Evolutionary conservation across 208 protist species (phyloP).

Genomic region (Willaertia magna): DNA sequence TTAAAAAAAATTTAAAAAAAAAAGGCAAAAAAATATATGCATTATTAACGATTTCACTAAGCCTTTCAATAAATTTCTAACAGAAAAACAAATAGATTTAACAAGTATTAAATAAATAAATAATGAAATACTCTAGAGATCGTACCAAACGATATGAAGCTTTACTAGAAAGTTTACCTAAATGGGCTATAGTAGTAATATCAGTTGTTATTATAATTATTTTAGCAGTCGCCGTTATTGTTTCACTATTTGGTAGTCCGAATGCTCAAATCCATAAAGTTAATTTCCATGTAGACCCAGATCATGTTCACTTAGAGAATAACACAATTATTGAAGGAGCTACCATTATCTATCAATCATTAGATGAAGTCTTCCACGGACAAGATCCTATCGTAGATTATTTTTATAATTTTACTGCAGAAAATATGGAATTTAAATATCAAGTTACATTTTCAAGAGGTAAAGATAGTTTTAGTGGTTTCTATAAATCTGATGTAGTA

Average conservation of each 20-base stretch:
- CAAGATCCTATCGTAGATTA: background rate
- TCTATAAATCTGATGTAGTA: background rate
- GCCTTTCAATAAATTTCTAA: too few species aligned
- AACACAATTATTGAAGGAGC: too few species aligned
- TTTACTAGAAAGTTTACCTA: background rate
- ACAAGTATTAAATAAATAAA: background rate
- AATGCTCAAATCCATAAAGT: background rate
- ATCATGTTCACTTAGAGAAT: too few species aligned
- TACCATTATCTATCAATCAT: too few species aligned
- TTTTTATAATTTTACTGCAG: background rate
- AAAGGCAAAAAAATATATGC: too few species aligned
- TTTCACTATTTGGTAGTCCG: background rate
- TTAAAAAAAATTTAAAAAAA: too few species aligned
- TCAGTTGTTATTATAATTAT: background rate
- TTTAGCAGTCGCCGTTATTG: background rate
- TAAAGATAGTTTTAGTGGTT: background rate
- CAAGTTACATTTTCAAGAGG: background rate
- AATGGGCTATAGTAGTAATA: background rate
- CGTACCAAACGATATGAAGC: background rate
- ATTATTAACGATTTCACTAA: too few species aligned
- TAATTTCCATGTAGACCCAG: too few species aligned
- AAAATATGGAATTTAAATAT: background rate
- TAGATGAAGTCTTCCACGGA: background rate
- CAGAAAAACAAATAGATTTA: too few species aligned
- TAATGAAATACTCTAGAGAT: background rate